phyloP scores from a whole-genome alignment of 352 stramenopile genomes.

The Globisporangium recalcitrans region DNA sequence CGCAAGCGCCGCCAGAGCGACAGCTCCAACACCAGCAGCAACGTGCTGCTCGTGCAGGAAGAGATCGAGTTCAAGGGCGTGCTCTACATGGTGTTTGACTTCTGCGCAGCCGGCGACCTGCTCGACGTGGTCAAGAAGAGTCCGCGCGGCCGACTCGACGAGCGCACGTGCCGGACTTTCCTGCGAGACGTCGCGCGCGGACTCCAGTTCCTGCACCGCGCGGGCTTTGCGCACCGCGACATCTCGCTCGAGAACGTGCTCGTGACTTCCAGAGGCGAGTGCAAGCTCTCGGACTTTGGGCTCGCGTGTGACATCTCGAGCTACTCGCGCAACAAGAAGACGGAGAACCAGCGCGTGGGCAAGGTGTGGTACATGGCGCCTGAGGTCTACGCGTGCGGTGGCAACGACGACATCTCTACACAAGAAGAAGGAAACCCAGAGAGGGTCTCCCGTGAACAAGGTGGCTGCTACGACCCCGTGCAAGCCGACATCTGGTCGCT shows the following conservation, averaged over 20 bases:
- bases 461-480: constrained; percentile 39
- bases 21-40: constrained; percentile 16
- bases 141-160: constrained; percentile 25
- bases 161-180: constrained; percentile 30
- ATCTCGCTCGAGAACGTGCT: constrained; percentile 65
- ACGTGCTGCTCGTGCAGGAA: constrained; percentile 45
- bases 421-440: constrained; percentile 4
- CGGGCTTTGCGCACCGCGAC: constrained; percentile 52
- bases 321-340: constrained; percentile 15
- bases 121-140: constrained; percentile 39
- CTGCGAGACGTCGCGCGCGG: constrained; percentile 32
- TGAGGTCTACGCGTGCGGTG: constrained; percentile 41
- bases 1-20: constrained; percentile 16
- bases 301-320: constrained; percentile 22
- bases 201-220: constrained; percentile 31
- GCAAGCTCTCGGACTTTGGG: constrained; percentile 55
- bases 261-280: constrained; percentile 25
- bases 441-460: constrained; percentile 12
- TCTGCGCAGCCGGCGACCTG: constrained; percentile 45
- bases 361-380: constrained; percentile 71
- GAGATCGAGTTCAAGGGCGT: constrained; percentile 33
- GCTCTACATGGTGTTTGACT: constrained; percentile 52
- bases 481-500: constrained; percentile 60
- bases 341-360: constrained; percentile 32
- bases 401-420: constrained; percentile 4